Evolutionary conservation across 1,284 basidiomycete genomes (phyloP).

Genomic region (Cystobasidium sp.): DNA sequence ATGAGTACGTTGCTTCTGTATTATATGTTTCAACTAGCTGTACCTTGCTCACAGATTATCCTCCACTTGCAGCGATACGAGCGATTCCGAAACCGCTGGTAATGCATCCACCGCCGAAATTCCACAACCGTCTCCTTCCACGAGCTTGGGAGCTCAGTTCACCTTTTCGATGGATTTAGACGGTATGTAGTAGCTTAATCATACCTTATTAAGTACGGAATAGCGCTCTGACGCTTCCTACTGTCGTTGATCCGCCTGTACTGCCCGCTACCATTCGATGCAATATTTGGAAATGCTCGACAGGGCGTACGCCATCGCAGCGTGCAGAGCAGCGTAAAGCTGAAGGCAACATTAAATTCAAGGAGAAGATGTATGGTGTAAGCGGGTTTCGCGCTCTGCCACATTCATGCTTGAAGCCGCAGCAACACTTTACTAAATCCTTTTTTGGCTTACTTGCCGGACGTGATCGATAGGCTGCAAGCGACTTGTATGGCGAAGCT

Average conservation of each 20-base stretch:
- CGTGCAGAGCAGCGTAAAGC: conserved; percentile 38
- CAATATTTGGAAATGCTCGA: neutral
- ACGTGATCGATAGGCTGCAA: conserved; percentile 62
- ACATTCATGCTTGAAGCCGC: neutral
- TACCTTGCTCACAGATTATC: neutral
- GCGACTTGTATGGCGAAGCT: conserved; percentile 77
- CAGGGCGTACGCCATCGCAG: conserved; percentile 39
- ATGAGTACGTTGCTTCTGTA: conserved; percentile 1
- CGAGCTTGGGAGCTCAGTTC: conserved; percentile 25
- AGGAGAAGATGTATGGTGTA: conserved; percentile 36
- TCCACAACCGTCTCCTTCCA: conserved; percentile 25
- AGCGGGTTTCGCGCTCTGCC: neutral
- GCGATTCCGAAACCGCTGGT: conserved; percentile 15
- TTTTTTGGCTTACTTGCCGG: neutral
- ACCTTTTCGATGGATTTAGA: conserved; percentile 41
- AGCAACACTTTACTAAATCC: neutral
- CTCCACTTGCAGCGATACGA: neutral
- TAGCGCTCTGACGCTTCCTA: neutral
- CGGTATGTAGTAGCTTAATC: neutral
- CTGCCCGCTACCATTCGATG: neutral
- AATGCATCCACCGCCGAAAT: neutral
- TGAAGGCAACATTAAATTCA: conserved; percentile 41
- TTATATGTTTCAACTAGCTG: neutral
- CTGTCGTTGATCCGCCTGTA: too few species aligned
- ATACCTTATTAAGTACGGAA: neutral